Evolutionary conservation across 495 filamentous ascomycete genomes (phyloP), one percentile per base, ranked within the genome.

Genomic region (Aspergillus conjunctus): DNA sequence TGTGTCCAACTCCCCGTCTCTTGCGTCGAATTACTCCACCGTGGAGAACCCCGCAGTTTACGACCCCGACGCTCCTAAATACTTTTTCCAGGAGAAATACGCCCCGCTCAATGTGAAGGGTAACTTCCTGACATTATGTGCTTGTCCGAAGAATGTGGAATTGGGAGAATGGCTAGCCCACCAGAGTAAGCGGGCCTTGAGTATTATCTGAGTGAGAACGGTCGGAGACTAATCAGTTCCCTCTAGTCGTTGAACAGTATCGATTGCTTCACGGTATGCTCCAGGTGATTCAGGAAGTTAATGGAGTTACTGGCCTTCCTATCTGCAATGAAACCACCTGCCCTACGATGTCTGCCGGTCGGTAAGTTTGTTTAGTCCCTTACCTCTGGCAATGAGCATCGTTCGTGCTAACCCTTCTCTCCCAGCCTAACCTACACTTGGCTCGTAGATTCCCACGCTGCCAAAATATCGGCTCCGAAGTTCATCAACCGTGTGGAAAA

Each of bases 71-170:
- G 72, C 85, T 57, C 68, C 77, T 66, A 80, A 91, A 66, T 87
- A 84, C 72, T 89, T 88, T 73, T 89, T 93, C 71, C 88, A 91
- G 66, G 86, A 92, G 60, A 84, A 88, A 64, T 90, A 92, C 68
- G 86, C 89, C 45, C 88, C 87, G 65, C 83, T 96, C 62, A 93
- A 95, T 59, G 93, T 96, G 62, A 95, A 91, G 75, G 93, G 93
- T 46, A 97, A 96, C 75, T 96, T 96, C 71, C 91, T 95, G 89
- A 96, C 93, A 20, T 76, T 97, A 45, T 93, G 91, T 65, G 90
- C 90, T 52, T 89, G 90, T 69, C 93, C 93, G 9, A 90, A 90
- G 72, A 88, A 91, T 53, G 88, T 96, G 30, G 93, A 96, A 71
- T 82, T 90, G 60, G 92, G 91, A 33, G 93, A 97, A 69, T 97